Base-by-base conservation (phyloP, 2,329 filamentous ascomycete genomes). In the Rosellinia necatrix region DNA sequence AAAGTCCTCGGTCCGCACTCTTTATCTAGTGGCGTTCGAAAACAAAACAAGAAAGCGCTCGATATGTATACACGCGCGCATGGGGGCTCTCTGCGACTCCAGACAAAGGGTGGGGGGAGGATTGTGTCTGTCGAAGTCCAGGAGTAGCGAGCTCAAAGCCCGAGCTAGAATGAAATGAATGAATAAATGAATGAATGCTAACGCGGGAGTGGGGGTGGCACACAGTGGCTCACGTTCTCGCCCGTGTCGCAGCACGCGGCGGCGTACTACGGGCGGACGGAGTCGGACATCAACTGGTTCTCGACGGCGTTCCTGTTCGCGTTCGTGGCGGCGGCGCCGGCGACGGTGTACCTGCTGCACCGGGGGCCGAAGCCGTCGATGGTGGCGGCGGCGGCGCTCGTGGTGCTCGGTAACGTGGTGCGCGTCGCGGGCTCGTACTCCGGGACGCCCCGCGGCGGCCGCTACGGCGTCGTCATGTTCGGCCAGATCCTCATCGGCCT, bases 401-500 rank as follows among this genome's bases (percentile, higher is more conserved):
- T 93, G 17, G 80, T 97, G 4, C 66, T 87, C 1, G 94, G 94
- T 1, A 97, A 96, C 75, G 97, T 94, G 92, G 82, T 97, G 64
- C 88, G 92, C 49, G 96, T 90, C 76, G 90, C 83, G 2, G 91
- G 91, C 52, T 86, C 79, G 8, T 66, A 75, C 61, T 70, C 72
- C n/a, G n/a, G n/a, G n/a, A n/a, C n/a, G 17, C 68, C 70, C 77
- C 58, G 78, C 67, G 75, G 83, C 21, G 89, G 89, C 46, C 81
- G 78, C 63, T 96, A 90, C 68, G 86, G 86, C 37, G 80, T 89
- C 40, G 87, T 91, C 59, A 91, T 97, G 88, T 87, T 96, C 64
- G 93, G 93, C 4, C 93, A 97, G 76, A 88, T 97, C 70, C 72
- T 99, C 58, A 91, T 90, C 49, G 94, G 93, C 1, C 80, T 97